Base-by-base conservation (phyloP, 495 filamentous ascomycete species). In the Aspergillus haitiensis region DNA sequence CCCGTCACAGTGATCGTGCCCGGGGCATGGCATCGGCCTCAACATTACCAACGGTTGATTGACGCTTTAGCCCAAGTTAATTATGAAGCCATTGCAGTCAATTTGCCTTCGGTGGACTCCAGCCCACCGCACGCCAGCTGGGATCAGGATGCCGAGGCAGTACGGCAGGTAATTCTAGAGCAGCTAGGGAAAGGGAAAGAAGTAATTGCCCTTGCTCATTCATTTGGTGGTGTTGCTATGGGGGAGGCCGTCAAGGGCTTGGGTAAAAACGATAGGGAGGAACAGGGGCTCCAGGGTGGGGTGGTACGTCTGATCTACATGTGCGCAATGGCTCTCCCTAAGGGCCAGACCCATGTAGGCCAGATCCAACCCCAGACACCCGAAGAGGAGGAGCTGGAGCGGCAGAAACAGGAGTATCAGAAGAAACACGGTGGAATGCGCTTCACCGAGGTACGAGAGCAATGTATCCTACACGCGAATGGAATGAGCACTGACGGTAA, bases 21-120 rank as follows among this genome's bases (percentile, higher is more conserved):
- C n/a, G 75, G 77, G 10, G 61, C 75, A 8, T 80, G 77, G 75
- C 77, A 80, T 46, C 59, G 69, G 6, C 75, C 75, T 0, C 49
- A 68, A 18, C 74, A 75, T 50, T 78, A 75, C 62, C 63, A 69
- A 4, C 47, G 58, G 15, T 70, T 78, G 4, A 69, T 70, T 21
- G 64, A 75, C 45, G 59, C 54, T 10, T 66, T 80, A 15, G 59
- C 50, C 5, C 56, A 59, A 11, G 40, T 55, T 34, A 66, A 71
- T 45, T 75, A 73, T 54, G 62, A 66, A 36, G 71, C 72, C 5
- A 53, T 70, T 5, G 67, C 52, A 6, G 69, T 70, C 11, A 64
- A 61, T 1, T 11, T 72, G 47, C 69, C 69, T 10, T 69, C 65
- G 1, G 61, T 70, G 6, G 63, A 72, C 60, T 70, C 69, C 7